Conservation (phyloP, 805 yeast genomes). For the Starmera dryadoides region DNA sequence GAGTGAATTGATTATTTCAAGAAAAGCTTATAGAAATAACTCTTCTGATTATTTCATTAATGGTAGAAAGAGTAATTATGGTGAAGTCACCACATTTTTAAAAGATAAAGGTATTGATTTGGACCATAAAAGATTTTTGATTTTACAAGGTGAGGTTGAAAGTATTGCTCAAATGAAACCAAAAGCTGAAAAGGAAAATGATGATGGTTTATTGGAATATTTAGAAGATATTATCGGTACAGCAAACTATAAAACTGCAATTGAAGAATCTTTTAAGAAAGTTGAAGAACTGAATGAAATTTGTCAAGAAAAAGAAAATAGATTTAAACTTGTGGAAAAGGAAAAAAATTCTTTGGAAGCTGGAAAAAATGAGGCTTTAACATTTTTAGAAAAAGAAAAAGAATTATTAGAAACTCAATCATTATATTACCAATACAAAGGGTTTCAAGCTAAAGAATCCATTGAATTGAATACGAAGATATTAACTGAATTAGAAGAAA, state of each 20-base stretch:
- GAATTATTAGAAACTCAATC: slow-evolving; percentile 44
- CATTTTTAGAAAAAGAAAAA: slow-evolving; percentile 60
- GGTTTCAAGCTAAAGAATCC: slow-evolving; percentile 31
- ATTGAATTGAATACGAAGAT: slow-evolving; percentile 31
- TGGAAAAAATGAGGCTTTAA: slow-evolving; percentile 62
- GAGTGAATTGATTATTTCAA: slow-evolving; percentile 56
- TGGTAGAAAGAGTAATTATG: slow-evolving; percentile 59
- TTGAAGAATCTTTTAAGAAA: slow-evolving; percentile 53
- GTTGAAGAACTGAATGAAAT: slow-evolving; percentile 74
- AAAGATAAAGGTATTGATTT: slow-evolving; percentile 84
- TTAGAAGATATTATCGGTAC: slow-evolving; percentile 97
- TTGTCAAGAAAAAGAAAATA: slow-evolving; percentile 72
- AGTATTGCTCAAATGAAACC: slow-evolving; percentile 98
- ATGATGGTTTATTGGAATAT: slow-evolving; percentile 91
- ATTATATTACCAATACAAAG: slow-evolving; percentile 45
- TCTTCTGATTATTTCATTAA: slow-evolving; percentile 75
- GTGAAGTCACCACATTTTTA: slow-evolving; percentile 69
- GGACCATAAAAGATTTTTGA: slow-evolving; percentile 90
- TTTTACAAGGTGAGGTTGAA: slow-evolving; percentile 97
- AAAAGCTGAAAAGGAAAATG: slow-evolving; percentile 85
- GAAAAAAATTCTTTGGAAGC: slow-evolving; percentile 61
- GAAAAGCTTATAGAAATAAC: slow-evolving; percentile 74
- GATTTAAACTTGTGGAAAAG: slow-evolving; percentile 72
- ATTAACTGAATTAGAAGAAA: slow-evolving; percentile 31
- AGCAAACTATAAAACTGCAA: slow-evolving; percentile 66